These are phyloP conservation scores for Raphanus raphanistrum DNA, from an alignment of 345 rosid species.

Conservation along the genomic window DNA sequence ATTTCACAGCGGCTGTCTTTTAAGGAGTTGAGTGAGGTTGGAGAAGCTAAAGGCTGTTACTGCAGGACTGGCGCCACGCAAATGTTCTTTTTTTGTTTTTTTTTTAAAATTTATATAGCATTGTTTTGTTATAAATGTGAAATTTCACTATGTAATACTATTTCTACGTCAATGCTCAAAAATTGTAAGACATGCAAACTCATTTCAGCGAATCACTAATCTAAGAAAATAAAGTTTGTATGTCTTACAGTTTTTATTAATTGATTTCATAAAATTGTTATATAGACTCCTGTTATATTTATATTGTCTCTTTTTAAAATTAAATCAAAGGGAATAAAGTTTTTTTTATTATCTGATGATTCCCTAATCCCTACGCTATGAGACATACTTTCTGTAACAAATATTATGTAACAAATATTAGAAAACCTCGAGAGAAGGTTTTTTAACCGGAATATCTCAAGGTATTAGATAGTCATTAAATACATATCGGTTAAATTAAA, in stretches of 20 bases:
- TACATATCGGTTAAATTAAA: too few relatives aligned
- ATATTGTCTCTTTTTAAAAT: too few relatives aligned
- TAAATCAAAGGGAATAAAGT: too few relatives aligned
- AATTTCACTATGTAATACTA: background rate
- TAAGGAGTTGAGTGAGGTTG: constrained; percentile 25
- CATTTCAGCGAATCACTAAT: background rate
- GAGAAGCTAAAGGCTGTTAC: background rate
- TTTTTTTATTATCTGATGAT: too few relatives aligned
- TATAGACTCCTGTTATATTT: background rate
- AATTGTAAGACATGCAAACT: background rate
- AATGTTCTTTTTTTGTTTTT: background rate
- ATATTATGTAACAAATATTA: too few relatives aligned
- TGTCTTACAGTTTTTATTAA: background rate
- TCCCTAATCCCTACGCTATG: too few relatives aligned
- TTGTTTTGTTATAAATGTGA: background rate
- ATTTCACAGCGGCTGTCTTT: constrained; percentile 5
- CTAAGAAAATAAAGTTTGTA: background rate
- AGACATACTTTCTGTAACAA: too few relatives aligned
- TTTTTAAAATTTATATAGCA: background rate
- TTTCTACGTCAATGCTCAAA: background rate
- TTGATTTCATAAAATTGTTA: background rate
- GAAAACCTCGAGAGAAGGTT: too few relatives aligned
- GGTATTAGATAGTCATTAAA: too few relatives aligned
- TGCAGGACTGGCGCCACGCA: background rate
- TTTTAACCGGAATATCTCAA: too few relatives aligned